phyloP scores from a whole-genome alignment of 805 yeast genomes.

The Nematodospora valgi region DNA sequence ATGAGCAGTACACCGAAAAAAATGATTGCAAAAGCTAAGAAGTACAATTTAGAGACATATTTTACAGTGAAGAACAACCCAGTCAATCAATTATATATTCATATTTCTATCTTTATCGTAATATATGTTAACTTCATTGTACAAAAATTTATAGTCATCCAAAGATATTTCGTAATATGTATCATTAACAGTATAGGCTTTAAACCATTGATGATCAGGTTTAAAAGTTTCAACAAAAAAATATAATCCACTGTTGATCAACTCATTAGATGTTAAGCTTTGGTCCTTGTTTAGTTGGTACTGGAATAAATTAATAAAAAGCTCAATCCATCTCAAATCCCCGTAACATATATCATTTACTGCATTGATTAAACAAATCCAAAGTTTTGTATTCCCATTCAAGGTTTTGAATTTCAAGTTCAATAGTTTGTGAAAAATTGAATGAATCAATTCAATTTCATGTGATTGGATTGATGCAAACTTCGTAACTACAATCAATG shows the following conservation, averaged over 20 bases:
- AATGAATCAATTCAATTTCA: not conserved
- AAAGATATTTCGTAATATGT: slow-evolving; percentile 10
- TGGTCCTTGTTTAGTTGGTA: slow-evolving; percentile 12
- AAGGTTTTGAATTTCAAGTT: slow-evolving; percentile 6
- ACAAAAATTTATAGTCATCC: slow-evolving; percentile 16
- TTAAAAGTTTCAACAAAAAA: slow-evolving; percentile 21
- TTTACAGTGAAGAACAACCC: slow-evolving; percentile 8
- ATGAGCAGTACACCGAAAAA: slow-evolving; percentile 4
- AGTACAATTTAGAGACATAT: not conserved
- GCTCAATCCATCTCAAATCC: slow-evolving; percentile 18
- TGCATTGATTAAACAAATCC: slow-evolving; percentile 27
- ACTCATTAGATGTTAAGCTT: slow-evolving; percentile 11
- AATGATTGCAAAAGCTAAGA: slow-evolving; percentile 1
- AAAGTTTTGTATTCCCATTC: slow-evolving; percentile 12
- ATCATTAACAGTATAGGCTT: slow-evolving; percentile 5
- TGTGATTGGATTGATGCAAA: not conserved
- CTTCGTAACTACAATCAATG: slow-evolving; percentile 8
- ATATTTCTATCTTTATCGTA: too few species aligned
- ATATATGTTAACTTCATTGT: slow-evolving; percentile 5
- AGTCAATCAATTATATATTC: too few species aligned
- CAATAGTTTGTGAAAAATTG: not conserved
- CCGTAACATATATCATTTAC: slow-evolving; percentile 29
- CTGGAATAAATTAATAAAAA: slow-evolving; percentile 19
- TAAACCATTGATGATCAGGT: slow-evolving; percentile 9
- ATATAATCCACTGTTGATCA: slow-evolving; percentile 22